Percentiles rank a stretch among this genome's conserved stretches.
phyloP scores from a whole-genome alignment of 148 eudicot species.

The Tetragonia tetragonoides region DNA sequence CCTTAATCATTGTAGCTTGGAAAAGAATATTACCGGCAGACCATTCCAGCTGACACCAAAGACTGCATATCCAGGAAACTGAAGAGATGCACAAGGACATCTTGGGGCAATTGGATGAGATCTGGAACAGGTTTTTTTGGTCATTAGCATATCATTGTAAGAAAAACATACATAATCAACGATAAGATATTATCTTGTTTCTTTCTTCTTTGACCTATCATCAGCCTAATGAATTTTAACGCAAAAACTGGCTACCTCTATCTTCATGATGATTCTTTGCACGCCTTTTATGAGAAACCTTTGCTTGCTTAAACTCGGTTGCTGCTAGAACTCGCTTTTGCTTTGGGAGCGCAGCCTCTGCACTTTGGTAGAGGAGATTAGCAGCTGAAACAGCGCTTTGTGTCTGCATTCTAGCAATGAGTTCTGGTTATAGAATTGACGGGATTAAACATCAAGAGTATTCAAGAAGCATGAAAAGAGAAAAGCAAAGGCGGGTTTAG shows the following conservation, averaged over 20 bases:
- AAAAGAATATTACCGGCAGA: slow-evolving; percentile 60
- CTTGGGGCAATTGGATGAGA: slow-evolving; percentile 52
- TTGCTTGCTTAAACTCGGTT: slow-evolving; percentile 71
- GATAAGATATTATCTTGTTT: not conserved
- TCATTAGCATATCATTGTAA: not conserved
- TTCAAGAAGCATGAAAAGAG: not conserved
- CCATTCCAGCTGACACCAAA: slow-evolving; percentile 61
- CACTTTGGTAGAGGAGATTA: slow-evolving; percentile 58
- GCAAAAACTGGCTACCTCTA: slow-evolving; percentile 38
- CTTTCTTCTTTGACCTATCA: too few species aligned
- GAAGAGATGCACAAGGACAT: slow-evolving; percentile 73
- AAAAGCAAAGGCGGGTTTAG: not conserved
- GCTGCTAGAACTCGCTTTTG: slow-evolving; percentile 68
- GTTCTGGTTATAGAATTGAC: slow-evolving; percentile 23
- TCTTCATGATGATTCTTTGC: slow-evolving; percentile 42
- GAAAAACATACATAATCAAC: not conserved
- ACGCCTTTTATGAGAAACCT: slow-evolving; percentile 66
- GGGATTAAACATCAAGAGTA: not conserved
- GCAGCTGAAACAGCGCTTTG: slow-evolving; percentile 74
- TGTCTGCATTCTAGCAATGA: slow-evolving; percentile 63
- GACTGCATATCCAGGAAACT: slow-evolving; percentile 74
- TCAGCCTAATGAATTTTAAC: not conserved
- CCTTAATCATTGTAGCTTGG: not conserved
- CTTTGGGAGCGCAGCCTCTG: slow-evolving; percentile 73
- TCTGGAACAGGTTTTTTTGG: slow-evolving; percentile 34